phyloP scores from a whole-genome alignment of 495 filamentous ascomycete genomes.

The Aspergillus bertholletiae region DNA sequence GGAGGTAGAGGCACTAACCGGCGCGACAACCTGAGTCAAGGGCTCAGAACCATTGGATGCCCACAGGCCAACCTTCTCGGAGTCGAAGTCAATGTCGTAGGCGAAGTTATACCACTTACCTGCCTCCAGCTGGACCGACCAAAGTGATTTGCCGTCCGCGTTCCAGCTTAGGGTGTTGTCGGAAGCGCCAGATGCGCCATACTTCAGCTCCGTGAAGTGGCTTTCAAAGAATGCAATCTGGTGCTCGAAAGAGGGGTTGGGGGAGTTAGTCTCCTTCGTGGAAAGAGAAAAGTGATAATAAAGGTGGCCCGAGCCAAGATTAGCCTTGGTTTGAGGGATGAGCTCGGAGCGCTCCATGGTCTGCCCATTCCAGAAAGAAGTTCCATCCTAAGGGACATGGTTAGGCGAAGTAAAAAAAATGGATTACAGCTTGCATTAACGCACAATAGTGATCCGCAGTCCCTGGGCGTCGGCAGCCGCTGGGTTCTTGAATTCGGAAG shows the following conservation, averaged over 20 bases:
- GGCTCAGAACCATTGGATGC: slow-evolving; percentile 59
- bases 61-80: slow-evolving; percentile 61
- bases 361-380: slow-evolving; percentile 59
- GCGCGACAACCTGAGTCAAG: slow-evolving; percentile 53
- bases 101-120: slow-evolving; percentile 73
- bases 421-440: background rate
- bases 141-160: slow-evolving; percentile 48
- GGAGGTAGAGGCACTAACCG: slow-evolving; percentile 54
- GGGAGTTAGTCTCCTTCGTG: slow-evolving; percentile 55
- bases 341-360: slow-evolving; percentile 59
- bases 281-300: slow-evolving; percentile 71
- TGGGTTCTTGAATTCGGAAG: slow-evolving; percentile 60
- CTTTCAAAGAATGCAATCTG: slow-evolving; percentile 71
- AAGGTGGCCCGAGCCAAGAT: slow-evolving; percentile 58
- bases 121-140: slow-evolving; percentile 48
- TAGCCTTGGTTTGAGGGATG: slow-evolving; percentile 64
- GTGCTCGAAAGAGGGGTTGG: slow-evolving; percentile 60
- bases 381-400: slow-evolving; percentile 38
- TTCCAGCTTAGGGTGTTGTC: slow-evolving; percentile 54
- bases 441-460: slow-evolving; percentile 64
- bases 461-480: slow-evolving; percentile 62
- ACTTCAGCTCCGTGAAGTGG: slow-evolving; percentile 76
- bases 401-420: background rate
- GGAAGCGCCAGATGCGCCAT: slow-evolving; percentile 42
- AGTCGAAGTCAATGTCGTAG: slow-evolving; percentile 59